These are phyloP conservation scores for Primulina huaijiensis DNA, from an alignment of 257 asterid genomes.

Conservation along the genomic window DNA sequence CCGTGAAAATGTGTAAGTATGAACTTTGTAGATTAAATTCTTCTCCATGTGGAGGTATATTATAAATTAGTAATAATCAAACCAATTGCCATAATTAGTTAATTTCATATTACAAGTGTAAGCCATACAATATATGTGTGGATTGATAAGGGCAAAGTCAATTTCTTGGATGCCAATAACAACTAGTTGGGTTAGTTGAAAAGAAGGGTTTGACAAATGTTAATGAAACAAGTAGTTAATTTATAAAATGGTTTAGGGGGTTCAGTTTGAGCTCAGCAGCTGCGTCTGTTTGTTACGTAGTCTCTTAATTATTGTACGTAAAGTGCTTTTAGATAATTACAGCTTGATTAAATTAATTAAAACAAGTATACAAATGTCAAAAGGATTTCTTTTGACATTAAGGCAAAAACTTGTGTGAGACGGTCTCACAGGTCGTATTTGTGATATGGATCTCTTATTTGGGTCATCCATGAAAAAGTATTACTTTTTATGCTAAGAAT, in stretches of 20 bases:
- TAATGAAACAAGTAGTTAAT: slow-evolving; percentile 24
- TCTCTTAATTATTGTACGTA: slow-evolving; percentile 18
- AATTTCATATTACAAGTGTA: too few species aligned
- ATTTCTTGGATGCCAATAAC: slow-evolving; percentile 44
- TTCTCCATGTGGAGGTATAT: too few species aligned
- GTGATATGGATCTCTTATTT: too few species aligned
- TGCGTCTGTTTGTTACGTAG: slow-evolving; percentile 38
- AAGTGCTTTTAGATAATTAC: slow-evolving; percentile 37
- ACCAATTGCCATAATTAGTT: too few species aligned
- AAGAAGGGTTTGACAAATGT: slow-evolving; percentile 44
- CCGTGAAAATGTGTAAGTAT: too few species aligned
- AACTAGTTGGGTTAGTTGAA: slow-evolving; percentile 45
- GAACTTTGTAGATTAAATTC: too few species aligned
- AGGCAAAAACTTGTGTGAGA: too few species aligned
- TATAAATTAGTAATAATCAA: too few species aligned
- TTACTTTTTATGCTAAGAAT: too few species aligned
- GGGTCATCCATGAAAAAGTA: too few species aligned
- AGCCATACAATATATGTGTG: slow-evolving; percentile 2
- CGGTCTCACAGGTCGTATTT: too few species aligned
- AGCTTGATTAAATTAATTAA: slow-evolving; percentile 21
- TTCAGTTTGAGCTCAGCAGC: slow-evolving; percentile 40
- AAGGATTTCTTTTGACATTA: too few species aligned
- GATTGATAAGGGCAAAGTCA: slow-evolving; percentile 32
- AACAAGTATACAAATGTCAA: not conserved
- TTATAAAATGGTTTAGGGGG: not conserved